phyloP scores from a whole-genome alignment of 2,329 filamentous ascomycete genomes.

The Colletotrichum sansevieriae region DNA sequence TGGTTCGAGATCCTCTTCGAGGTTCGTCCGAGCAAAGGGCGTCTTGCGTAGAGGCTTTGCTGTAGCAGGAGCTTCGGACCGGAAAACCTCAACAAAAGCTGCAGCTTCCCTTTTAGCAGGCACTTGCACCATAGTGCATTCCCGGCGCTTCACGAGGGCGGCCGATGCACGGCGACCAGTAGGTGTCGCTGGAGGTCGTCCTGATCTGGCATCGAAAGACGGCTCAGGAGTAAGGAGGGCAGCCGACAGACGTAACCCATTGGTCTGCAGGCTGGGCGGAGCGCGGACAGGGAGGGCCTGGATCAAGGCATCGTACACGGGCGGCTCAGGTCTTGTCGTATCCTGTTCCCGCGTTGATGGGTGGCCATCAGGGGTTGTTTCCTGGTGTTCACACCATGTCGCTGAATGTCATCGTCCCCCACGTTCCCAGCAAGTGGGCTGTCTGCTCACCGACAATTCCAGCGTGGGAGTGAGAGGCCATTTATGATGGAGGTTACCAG shows the following conservation, averaged over 20 bases:
- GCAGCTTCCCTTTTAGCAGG: background rate
- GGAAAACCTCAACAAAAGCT: background rate
- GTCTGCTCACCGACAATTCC: slow-evolving; percentile 34
- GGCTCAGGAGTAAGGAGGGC: slow-evolving; percentile 1
- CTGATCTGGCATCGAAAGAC: slow-evolving; percentile 5
- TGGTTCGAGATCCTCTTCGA: background rate
- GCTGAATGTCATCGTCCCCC: background rate
- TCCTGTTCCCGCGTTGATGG: background rate
- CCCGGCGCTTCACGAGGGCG: background rate
- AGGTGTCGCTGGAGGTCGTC: background rate
- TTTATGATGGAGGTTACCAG: background rate
- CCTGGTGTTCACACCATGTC: background rate
- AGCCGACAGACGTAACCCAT: slow-evolving; percentile 17
- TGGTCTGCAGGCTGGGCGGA: background rate
- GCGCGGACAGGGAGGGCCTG: background rate
- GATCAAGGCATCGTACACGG: background rate
- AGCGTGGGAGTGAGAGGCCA: background rate
- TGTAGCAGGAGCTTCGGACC: too few species aligned
- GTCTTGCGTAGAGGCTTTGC: too few species aligned
- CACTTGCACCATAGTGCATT: background rate
- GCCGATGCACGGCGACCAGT: background rate
- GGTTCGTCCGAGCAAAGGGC: too few species aligned
- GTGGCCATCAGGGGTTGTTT: slow-evolving; percentile 14
- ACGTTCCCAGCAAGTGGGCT: background rate
- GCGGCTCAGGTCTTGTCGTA: background rate